Conservation (phyloP, 441 rosid species). For the Adansonia grandidieri region DNA sequence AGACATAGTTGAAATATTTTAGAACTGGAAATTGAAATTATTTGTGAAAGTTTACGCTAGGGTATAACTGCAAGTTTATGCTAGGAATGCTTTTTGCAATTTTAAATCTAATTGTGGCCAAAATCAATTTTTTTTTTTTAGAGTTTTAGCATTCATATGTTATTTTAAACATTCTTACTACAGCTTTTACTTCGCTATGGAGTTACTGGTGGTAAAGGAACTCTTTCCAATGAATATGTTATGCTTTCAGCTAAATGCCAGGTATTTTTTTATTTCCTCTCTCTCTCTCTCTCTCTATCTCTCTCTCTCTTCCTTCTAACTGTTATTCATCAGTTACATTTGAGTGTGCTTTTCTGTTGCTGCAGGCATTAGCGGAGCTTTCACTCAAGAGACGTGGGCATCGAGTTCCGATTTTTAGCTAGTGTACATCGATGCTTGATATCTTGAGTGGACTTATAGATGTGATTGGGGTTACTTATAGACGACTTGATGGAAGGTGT, state of each 20-base stretch:
- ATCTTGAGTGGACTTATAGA: conserved; percentile 97
- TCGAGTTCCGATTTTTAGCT: conserved; percentile 89
- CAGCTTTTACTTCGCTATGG: conserved; percentile 78
- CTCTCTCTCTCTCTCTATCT: not conserved
- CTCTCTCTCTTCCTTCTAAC: not conserved
- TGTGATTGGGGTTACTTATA: conserved; percentile 79
- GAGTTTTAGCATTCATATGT: conserved; percentile 13
- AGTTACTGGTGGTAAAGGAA: conserved; percentile 60
- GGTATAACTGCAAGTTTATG: not conserved
- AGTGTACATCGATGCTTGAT: conserved; percentile 99
- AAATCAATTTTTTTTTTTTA: not conserved
- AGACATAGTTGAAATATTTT: conserved; percentile 14
- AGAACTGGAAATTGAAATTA: conserved; percentile 1
- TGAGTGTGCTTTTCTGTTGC: conserved; percentile 18
- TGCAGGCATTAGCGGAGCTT: conserved; percentile 79
- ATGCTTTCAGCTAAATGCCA: conserved; percentile 95
- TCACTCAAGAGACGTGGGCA: conserved; percentile 65
- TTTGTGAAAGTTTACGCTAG: not conserved
- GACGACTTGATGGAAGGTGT: conserved; percentile 98
- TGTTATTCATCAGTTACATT: not conserved
- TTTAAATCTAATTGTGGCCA: not conserved
- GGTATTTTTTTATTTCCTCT: conserved; percentile 43
- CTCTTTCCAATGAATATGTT: conserved; percentile 81
- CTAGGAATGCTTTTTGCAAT: not conserved
- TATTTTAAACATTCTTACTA: conserved; percentile 22